Conservation (phyloP, 768 basidiomycete genomes). For the Lactifluus echinatus region DNA sequence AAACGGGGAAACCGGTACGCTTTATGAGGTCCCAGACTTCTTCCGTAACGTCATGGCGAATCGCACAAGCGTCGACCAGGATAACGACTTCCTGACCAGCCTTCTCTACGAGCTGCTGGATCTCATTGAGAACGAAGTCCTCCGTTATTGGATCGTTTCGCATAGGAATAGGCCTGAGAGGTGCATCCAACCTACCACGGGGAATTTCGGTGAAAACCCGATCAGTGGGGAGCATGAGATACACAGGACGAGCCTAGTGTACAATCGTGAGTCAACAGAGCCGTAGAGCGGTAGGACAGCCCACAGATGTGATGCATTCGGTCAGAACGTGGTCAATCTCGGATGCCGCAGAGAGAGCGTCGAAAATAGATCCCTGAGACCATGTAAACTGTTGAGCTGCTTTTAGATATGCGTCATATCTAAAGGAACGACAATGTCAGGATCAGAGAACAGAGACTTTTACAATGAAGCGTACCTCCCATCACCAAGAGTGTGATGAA, state of each 20-base stretch:
- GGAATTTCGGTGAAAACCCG: conserved; percentile 64
- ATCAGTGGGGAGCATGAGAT: conserved; percentile 81
- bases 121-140: conserved; percentile 64
- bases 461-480: conserved; percentile 41
- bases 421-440: conserved; percentile 21
- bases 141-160: conserved; percentile 51
- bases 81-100: conserved; percentile 60
- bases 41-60: conserved; percentile 57
- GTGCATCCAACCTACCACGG: conserved; percentile 49
- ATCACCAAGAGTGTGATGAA: conserved; percentile 87
- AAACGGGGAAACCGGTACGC: conserved; percentile 65
- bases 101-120: conserved; percentile 51
- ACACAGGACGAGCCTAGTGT: conserved; percentile 73
- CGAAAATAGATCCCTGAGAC: conserved; percentile 52
- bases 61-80: conserved; percentile 74
- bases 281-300: background rate
- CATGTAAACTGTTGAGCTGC: conserved; percentile 69
- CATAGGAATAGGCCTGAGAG: conserved; percentile 42
- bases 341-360: conserved; percentile 44
- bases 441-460: background rate
- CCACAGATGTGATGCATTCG: conserved; percentile 34
- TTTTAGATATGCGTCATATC: conserved; percentile 72
- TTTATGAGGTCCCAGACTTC: conserved; percentile 56
- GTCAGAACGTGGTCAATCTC: conserved; percentile 76
- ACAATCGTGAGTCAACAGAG: background rate